Conservation (phyloP, 2,329 filamentous ascomycete genomes). For the Huntiella moniliformis region DNA sequence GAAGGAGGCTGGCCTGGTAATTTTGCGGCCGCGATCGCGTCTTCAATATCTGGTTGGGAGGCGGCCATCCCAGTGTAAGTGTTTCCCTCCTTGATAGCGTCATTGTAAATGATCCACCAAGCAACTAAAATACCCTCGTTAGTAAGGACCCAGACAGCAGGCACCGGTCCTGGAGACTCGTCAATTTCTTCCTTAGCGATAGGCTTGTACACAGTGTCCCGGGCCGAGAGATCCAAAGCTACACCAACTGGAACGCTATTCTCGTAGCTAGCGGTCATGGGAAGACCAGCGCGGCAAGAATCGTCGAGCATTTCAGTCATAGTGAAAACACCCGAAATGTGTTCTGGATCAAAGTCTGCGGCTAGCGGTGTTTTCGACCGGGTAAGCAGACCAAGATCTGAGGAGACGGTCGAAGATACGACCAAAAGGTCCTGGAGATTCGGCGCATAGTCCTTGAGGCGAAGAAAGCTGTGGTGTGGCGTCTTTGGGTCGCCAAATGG, state of each 20-base stretch:
- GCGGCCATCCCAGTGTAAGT: slow-evolving; percentile 52
- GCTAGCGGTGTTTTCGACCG: slow-evolving; percentile 51
- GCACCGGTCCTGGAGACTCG: slow-evolving; percentile 62
- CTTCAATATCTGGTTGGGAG: slow-evolving; percentile 21
- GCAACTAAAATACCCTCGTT: slow-evolving; percentile 68
- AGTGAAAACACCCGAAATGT: slow-evolving; percentile 50
- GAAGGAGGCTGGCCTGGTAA: slow-evolving; percentile 15
- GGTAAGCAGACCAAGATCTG: slow-evolving; percentile 62
- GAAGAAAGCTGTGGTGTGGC: slow-evolving; percentile 59
- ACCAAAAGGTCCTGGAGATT: slow-evolving; percentile 66
- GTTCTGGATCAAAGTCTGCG: slow-evolving; percentile 36
- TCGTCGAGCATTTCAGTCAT: slow-evolving; percentile 56
- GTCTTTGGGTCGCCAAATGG: slow-evolving; percentile 47
- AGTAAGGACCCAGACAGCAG: slow-evolving; percentile 69
- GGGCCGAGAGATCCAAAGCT: slow-evolving; percentile 66
- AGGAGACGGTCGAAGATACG: slow-evolving; percentile 59
- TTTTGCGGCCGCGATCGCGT: slow-evolving; percentile 9
- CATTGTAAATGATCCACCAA: slow-evolving; percentile 87
- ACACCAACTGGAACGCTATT: slow-evolving; percentile 68
- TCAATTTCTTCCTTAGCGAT: slow-evolving; percentile 58
- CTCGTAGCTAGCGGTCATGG: slow-evolving; percentile 39
- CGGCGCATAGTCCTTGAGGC: slow-evolving; percentile 64
- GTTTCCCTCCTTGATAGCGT: slow-evolving; percentile 57
- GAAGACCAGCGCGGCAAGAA: slow-evolving; percentile 54
- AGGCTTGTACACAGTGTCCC: slow-evolving; percentile 58